Evolutionary conservation across 192 early-diverging fungal species (phyloP).

Genomic region (Phlyctochytrium planicorne): DNA sequence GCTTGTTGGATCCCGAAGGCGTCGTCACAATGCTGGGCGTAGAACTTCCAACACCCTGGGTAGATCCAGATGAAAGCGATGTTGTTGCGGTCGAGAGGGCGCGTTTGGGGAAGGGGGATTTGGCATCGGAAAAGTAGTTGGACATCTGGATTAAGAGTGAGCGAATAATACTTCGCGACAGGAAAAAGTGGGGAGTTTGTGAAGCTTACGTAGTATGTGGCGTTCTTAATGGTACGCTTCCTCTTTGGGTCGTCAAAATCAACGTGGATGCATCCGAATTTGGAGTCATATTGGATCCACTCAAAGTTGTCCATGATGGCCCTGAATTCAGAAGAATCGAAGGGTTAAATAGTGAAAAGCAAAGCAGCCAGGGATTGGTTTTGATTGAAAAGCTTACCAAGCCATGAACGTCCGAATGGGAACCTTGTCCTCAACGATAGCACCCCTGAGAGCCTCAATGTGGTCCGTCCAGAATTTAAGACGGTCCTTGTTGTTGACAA

Average conservation of each 20-base stretch:
- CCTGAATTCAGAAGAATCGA: too few relatives aligned
- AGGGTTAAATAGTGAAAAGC: too few relatives aligned
- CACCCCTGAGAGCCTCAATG: not conserved
- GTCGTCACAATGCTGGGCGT: too few relatives aligned
- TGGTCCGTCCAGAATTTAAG: slow-evolving; percentile 1
- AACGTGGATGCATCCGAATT: not conserved
- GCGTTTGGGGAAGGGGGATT: slow-evolving; percentile 1
- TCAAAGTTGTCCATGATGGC: slow-evolving; percentile 13
- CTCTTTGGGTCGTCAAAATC: not conserved
- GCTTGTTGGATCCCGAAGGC: too few relatives aligned
- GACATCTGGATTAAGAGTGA: not conserved
- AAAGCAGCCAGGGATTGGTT: too few relatives aligned
- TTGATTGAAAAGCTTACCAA: too few relatives aligned
- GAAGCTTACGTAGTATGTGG: slow-evolving; percentile 3
- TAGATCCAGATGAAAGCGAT: too few relatives aligned
- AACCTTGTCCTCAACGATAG: slow-evolving; percentile 1
- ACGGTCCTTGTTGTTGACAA: not conserved
- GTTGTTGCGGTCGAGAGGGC: not conserved
- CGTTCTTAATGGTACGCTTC: slow-evolving; percentile 1
- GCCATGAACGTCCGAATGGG: not conserved
- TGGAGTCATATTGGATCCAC: not conserved
- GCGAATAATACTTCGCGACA: not conserved
- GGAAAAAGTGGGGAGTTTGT: not conserved
- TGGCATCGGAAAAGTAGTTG: not conserved
- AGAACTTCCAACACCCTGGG: too few relatives aligned